Conservation (phyloP, 331 rosid genomes). For the Rosa hybrid region DNA sequence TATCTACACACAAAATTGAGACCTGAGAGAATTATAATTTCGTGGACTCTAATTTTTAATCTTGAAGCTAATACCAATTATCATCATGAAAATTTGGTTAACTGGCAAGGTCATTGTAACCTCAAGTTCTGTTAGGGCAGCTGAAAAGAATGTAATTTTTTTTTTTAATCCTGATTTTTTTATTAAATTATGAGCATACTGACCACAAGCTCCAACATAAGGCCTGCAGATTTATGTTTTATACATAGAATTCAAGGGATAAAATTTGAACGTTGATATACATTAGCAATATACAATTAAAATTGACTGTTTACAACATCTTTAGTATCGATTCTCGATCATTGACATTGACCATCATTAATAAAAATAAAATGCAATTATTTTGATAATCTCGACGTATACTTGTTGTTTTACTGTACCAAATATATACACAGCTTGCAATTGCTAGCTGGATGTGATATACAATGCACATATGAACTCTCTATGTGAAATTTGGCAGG, state of each 20-base stretch:
- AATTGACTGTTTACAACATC: not conserved
- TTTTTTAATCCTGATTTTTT: too few species aligned
- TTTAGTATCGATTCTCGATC: constrained; percentile 5
- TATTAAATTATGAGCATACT: not conserved
- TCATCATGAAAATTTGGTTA: too few species aligned
- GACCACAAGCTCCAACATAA: not conserved
- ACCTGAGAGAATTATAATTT: too few species aligned
- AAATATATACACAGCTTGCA: constrained; percentile 2
- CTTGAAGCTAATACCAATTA: too few species aligned
- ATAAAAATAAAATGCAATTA: not conserved
- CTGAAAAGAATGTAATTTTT: not conserved
- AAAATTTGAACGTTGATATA: not conserved
- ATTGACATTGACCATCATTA: not conserved
- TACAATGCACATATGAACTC: not conserved
- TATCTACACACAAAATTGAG: too few species aligned
- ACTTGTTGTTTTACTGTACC: too few species aligned
- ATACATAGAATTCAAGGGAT: not conserved
- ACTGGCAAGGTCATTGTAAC: not conserved
- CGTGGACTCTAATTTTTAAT: too few species aligned
- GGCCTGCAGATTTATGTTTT: not conserved
- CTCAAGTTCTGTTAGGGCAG: not conserved
- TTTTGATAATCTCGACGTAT: constrained; percentile 1
- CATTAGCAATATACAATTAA: not conserved
- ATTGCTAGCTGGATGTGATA: not conserved
- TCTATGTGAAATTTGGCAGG: constrained; percentile 1